Evolutionary conservation across 2,329 filamentous ascomycete species (phyloP).

Genomic region (Arachnopeziza araneosa): DNA sequence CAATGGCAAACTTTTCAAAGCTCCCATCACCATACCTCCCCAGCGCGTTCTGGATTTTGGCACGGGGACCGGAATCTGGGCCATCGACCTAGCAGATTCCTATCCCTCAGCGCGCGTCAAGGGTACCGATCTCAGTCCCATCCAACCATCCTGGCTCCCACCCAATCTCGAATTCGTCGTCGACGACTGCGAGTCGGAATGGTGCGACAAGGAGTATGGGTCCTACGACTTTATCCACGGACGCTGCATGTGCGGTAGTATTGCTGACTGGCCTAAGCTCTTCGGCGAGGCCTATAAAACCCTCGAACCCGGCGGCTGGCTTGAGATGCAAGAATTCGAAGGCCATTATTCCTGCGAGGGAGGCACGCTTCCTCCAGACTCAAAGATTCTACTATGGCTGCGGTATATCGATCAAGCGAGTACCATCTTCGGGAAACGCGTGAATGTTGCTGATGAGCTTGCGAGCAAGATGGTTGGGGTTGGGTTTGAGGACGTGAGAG

Average conservation of each 20-base stretch:
- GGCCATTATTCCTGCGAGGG: background rate
- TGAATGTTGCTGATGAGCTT: background rate
- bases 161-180: conserved; percentile 52
- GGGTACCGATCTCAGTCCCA: conserved; percentile 40
- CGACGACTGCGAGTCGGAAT: conserved; percentile 52
- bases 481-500: background rate
- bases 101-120: conserved; percentile 28
- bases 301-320: background rate
- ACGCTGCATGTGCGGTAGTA: conserved; percentile 4
- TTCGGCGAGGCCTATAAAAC: background rate
- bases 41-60: background rate
- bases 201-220: conserved; percentile 38
- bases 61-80: background rate
- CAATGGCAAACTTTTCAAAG: background rate
- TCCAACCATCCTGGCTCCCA: conserved; percentile 38
- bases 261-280: conserved; percentile 9
- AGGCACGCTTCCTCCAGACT: background rate
- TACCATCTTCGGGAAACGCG: background rate
- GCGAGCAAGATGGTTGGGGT: background rate
- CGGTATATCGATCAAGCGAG: background rate
- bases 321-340: conserved; percentile 2
- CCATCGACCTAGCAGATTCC: conserved; percentile 6
- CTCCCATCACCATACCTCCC: background rate
- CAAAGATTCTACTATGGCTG: background rate
- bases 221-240: conserved; percentile 17